Conservation (phyloP, 176 grass and related monocot species). For the Zoysia pacifica region DNA sequence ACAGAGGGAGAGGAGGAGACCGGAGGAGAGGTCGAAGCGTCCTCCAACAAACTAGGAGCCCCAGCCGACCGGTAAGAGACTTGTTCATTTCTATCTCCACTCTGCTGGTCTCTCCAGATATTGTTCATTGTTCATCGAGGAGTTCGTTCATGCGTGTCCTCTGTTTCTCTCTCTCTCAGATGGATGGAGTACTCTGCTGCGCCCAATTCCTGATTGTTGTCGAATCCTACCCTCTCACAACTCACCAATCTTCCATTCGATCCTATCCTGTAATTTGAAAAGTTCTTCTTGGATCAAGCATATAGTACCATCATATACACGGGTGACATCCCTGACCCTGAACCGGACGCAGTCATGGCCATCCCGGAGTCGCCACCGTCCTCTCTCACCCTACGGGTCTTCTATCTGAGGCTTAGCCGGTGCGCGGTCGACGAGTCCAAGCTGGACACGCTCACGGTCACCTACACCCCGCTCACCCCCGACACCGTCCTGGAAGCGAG, state of each 20-base stretch:
- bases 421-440: conserved; percentile 61
- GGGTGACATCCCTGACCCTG: conserved; percentile 36
- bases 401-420: conserved; percentile 76
- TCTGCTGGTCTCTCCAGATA: not conserved
- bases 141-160: not conserved
- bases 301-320: not conserved
- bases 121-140: not conserved
- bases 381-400: conserved; percentile 65
- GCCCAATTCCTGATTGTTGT: not conserved
- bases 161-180: conserved; percentile 27
- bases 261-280: not conserved
- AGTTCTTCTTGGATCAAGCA: not conserved
- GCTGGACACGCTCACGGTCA: conserved; percentile 51
- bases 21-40: not conserved
- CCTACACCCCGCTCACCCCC: conserved; percentile 60
- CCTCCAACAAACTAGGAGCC: not conserved
- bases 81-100: not conserved
- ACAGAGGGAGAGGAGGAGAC: not conserved
- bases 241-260: not conserved
- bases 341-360: conserved; percentile 9
- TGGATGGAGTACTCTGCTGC: conserved; percentile 8
- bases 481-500: conserved; percentile 55
- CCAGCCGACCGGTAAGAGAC: conserved; percentile 34
- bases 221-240: not conserved
- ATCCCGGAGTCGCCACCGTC: conserved; percentile 31